These are phyloP conservation scores for Aspergillus melleus DNA, from an alignment of 2,329 filamentous ascomycete species.

Conservation along the genomic window DNA sequence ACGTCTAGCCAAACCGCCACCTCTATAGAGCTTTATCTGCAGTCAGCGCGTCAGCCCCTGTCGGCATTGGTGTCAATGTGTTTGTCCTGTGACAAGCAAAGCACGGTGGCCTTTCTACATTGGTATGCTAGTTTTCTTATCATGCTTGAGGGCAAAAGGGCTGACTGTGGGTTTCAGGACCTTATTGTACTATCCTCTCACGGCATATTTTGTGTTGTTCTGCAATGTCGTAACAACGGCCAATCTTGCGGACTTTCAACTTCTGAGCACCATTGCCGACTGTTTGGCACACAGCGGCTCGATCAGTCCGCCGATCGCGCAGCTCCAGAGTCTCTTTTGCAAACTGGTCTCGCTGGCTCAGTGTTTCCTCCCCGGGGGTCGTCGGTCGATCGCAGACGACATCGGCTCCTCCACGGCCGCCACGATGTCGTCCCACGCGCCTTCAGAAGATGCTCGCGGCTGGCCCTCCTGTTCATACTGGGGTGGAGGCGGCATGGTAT, in stretches of 20 bases:
- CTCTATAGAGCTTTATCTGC: conserved; percentile 14
- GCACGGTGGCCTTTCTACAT: conserved; percentile 18
- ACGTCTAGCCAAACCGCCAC: not conserved
- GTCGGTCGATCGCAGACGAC: not conserved
- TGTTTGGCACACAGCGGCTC: conserved; percentile 13
- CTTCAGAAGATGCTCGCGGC: not conserved
- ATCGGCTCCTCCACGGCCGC: no score
- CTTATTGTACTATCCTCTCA: conserved; percentile 22
- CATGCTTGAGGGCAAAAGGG: not conserved
- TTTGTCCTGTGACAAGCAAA: conserved; percentile 14
- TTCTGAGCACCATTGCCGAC: conserved; percentile 18
- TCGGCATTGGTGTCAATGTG: conserved; percentile 19
- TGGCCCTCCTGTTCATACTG: not conserved
- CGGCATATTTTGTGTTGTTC: conserved; percentile 23
- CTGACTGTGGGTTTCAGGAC: conserved; percentile 13
- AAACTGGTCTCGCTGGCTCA: conserved; percentile 18
- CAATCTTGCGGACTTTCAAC: conserved; percentile 19
- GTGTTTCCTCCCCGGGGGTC: not conserved
- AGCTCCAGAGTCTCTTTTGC: conserved; percentile 16
- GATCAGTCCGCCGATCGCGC: conserved; percentile 16
- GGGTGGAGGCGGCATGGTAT: not conserved
- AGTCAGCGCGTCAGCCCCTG: conserved; percentile 22
- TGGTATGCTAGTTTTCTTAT: conserved; percentile 11
- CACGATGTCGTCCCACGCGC: not conserved
- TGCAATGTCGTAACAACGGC: conserved; percentile 23